These are phyloP conservation scores for Apiospora saccharicola DNA, from an alignment of 2,329 filamentous ascomycete species.

Conservation along the genomic window DNA sequence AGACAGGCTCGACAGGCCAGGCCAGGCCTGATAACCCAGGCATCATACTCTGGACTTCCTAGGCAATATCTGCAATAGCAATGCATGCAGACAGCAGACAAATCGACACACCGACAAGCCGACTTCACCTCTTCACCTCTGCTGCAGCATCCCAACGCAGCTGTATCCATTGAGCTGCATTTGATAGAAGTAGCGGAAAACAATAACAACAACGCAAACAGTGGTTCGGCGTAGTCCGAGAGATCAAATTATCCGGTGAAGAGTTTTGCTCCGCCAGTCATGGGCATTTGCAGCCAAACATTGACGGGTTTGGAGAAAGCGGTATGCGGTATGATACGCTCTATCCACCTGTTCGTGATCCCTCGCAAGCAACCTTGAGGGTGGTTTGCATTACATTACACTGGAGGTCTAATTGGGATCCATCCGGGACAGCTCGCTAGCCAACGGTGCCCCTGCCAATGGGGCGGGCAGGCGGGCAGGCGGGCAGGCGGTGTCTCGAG, in stretches of 20 bases:
- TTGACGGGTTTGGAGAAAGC: constrained; percentile 12
- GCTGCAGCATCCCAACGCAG: neutral
- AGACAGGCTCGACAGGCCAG: too few relatives aligned
- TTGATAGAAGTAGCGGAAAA: neutral
- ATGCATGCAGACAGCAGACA: neutral
- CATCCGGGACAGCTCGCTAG: constrained; percentile 10
- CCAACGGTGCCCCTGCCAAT: neutral
- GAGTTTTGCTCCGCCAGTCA: constrained; percentile 3
- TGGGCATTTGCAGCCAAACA: neutral
- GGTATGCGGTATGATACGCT: constrained; percentile 11
- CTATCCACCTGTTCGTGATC: constrained; percentile 16
- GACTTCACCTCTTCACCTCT: neutral
- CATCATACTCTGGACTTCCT: neutral
- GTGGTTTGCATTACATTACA: constrained; percentile 20
- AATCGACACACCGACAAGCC: neutral
- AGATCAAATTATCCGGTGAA: constrained; percentile 14
- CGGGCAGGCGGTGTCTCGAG: neutral
- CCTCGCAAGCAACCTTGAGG: constrained; percentile 13
- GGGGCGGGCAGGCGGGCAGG: neutral
- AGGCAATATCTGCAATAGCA: neutral
- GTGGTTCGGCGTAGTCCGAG: constrained; percentile 16
- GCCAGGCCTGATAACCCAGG: neutral
- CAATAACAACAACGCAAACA: neutral
- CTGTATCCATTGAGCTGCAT: neutral
- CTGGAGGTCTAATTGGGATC: neutral